Base-by-base conservation (phyloP, 805 yeast species). In the Maudiozyma serrabonitensis region DNA sequence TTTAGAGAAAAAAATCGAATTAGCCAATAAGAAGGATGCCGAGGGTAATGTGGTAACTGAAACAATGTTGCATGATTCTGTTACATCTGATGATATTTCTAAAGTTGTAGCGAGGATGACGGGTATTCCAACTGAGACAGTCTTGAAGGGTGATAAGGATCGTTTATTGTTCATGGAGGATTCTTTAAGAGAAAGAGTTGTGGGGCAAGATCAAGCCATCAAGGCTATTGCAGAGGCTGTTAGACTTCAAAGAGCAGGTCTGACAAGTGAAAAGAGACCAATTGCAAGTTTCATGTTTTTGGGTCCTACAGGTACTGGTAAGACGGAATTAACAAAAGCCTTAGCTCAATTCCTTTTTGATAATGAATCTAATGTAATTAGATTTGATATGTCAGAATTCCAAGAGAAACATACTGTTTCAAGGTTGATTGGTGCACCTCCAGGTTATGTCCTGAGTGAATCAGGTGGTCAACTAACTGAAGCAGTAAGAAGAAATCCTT, bases 261-360 rank as follows among this genome's bases (percentile, higher is more conserved):
- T 91, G 52, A 91, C 98, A 9, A 85, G 87, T 65, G 96, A 89
- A 54, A 86, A 86, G 67, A 78, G 97, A 53, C 99, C 99, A 6
- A 90, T 91, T 59, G 98, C 97, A 1, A 85, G 95, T 49, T 93
- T 93, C 68, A 84, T 91, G 84, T 93, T 93, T 68, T 73, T 93
- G 56, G 99, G 99, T 21, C 98, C 99, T 48, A 93, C 99, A 0
- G 99, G 99, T 70, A 91, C 98, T 0, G 99, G 99, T 70, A 91
- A 91, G 68, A 93, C 99, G 0, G 98, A 93, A 67, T 75, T 93
- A 47, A 90, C 97, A 7, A 91, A 93, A 66, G 82, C 95, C 0
- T 75, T 91, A 50, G 96, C 98, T 2, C 89, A 88, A 58, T 93
- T 93, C 59, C 69, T 91, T 58, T 93, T 93, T 69, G 93, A 89